A percentile compares a stretch with the other conserved stretches of the same genome.
phyloP scores from a whole-genome alignment of 2,329 filamentous ascomycete genomes.

The Colletotrichum sojae region DNA sequence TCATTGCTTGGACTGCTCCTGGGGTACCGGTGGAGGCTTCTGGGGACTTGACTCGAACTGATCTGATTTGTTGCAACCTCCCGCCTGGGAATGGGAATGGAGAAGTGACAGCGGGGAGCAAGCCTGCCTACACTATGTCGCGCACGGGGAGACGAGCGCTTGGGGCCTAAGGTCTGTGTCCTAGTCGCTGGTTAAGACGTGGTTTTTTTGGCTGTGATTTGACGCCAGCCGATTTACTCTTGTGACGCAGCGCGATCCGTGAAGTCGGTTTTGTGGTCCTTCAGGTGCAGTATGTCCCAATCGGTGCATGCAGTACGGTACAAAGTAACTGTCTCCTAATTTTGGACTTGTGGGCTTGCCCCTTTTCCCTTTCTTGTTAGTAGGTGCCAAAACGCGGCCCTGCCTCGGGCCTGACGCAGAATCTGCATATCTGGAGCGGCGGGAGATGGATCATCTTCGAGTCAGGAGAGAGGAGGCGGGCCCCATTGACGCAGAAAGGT shows the following conservation, averaged over 20 bases:
- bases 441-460: slow-evolving; percentile 21
- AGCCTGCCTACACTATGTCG: background rate
- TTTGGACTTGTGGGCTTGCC: background rate
- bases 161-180: slow-evolving; percentile 13
- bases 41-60: slow-evolving; percentile 35
- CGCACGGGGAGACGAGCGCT: slow-evolving; percentile 1
- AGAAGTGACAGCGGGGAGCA: slow-evolving; percentile 13
- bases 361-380: slow-evolving; percentile 3
- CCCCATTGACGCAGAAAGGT: too few relatives aligned
- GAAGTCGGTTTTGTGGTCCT: background rate
- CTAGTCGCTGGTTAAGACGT: background rate
- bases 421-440: slow-evolving; percentile 21
- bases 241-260: too few relatives aligned
- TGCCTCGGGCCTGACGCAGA: slow-evolving; percentile 20
- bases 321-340: background rate
- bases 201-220: slow-evolving; percentile 1
- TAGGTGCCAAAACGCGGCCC: slow-evolving; percentile 9
- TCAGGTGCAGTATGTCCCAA: background rate
- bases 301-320: background rate
- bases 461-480: slow-evolving; percentile 14
- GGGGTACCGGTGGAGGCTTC: slow-evolving; percentile 11
- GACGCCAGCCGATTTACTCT: too few relatives aligned
- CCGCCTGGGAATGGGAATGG: slow-evolving; percentile 2
- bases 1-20: slow-evolving; percentile 20
- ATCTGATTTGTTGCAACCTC: slow-evolving; percentile 15